Base-by-base conservation (phyloP, 1,284 basidiomycete species). In the Porodaedalea pini region DNA sequence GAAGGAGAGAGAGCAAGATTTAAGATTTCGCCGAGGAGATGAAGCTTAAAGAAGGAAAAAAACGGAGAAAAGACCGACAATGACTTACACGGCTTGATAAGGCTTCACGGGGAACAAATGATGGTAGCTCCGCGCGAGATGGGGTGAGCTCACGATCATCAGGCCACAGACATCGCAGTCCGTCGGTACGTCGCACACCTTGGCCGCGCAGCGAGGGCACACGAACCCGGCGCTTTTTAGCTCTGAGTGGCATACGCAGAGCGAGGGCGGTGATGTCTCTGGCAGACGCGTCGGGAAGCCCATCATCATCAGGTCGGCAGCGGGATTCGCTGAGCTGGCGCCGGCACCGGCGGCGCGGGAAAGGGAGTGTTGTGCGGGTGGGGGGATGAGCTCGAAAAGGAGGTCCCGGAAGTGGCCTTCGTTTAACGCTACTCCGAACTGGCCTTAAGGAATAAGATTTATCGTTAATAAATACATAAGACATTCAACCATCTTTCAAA, bases 101-200 rank as follows among this genome's bases (percentile, higher is more conserved):
- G 86, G 78, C 65, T 86, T 86, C 25, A 95, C 94, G 0, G 94
- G 94, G 69, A 97, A 97, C 36, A 97, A 71, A 69, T 96, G 94
- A 66, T 95, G 91, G 71, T 96, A 97, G 67, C 94, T 97, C 63
- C 96, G 78, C 21, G 96, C 96, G 48, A 99, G 78, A 75, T 99
- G 97, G 4, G 97, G 96, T 56, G 92, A 93, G 74, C 92, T 95
- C 62, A 99, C 96, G 62, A 99, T 92, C 84, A 98, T 98, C 63
- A 99, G 77, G 2, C 94, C 93, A 68, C 96, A 99, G 29, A 98
- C 88, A 66, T 96, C 91, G 69, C 96, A 99, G 69, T 99, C 97
- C 4, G 96, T 99, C 37, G 96, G 96, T 1, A 98, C 94, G 67
- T 99, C 95, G 78, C 96, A 99, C 36, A 98, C 81, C 76, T 96